These are phyloP conservation scores for Curvularia verruculosa DNA, from an alignment of 2,329 filamentous ascomycete species.

Conservation along the genomic window DNA sequence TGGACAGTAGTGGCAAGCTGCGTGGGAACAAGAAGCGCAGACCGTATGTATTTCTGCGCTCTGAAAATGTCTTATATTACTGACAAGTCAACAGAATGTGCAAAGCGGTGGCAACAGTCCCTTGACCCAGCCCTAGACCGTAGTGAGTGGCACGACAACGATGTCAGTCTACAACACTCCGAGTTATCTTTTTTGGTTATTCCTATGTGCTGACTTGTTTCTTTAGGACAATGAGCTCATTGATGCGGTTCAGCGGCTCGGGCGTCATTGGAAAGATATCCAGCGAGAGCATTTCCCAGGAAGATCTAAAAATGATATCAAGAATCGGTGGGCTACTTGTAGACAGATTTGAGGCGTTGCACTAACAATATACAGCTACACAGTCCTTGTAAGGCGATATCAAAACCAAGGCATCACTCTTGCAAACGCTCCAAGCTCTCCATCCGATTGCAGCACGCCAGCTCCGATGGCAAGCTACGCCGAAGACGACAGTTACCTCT, in stretches of 20 bases:
- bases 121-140: conserved; percentile 52
- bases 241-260: conserved; percentile 40
- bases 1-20: conserved; percentile 53
- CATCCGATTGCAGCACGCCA: conserved; percentile 27
- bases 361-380: conserved; percentile 29
- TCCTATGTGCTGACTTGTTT: not conserved
- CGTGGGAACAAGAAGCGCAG: conserved; percentile 49
- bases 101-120: conserved; percentile 56
- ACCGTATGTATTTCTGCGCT: conserved; percentile 40
- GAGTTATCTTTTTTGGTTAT: too few species aligned
- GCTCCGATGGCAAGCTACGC: conserved; percentile 18
- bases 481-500: conserved; percentile 29
- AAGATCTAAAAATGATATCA: conserved; percentile 49
- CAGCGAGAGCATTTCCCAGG: conserved; percentile 43
- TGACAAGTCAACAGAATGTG: conserved; percentile 48
- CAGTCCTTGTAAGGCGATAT: conserved; percentile 40
- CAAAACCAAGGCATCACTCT: conserved; percentile 39
- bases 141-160: conserved; percentile 48
- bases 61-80: not conserved
- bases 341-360: not conserved
- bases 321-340: conserved; percentile 42
- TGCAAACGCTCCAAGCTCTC: conserved; percentile 29
- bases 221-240: conserved; percentile 39
- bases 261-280: conserved; percentile 51
- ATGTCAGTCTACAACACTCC: conserved; percentile 31